A percentile compares a stretch with the other conserved stretches of the same genome.
phyloP scores from a whole-genome alignment of 495 filamentous ascomycete species.

The Xylaria telfairii region DNA sequence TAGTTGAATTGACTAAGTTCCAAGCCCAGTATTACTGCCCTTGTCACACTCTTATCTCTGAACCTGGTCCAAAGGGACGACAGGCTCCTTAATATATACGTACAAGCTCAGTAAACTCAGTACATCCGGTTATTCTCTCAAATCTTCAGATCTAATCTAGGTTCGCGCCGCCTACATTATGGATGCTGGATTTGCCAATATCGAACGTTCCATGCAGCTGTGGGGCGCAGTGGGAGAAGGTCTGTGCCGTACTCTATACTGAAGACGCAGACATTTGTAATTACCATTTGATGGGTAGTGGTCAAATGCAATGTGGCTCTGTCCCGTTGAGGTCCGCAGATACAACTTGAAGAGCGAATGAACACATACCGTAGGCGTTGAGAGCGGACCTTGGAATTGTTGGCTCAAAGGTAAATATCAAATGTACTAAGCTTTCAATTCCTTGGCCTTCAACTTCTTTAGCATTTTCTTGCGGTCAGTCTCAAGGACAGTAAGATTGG shows the following conservation, averaged over 20 bases:
- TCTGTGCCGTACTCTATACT: not conserved
- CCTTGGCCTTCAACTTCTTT: not conserved
- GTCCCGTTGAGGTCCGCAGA: not conserved
- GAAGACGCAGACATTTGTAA: not conserved
- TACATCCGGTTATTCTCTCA: not conserved
- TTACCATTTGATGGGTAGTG: conserved; percentile 1
- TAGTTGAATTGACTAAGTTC: too few relatives aligned
- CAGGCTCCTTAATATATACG: not conserved
- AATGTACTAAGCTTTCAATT: not conserved
- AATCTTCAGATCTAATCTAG: not conserved
- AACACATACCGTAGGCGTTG: not conserved
- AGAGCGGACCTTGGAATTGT: not conserved
- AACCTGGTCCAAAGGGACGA: not conserved
- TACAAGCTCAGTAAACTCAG: not conserved
- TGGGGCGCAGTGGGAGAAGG: not conserved
- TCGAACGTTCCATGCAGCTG: not conserved
- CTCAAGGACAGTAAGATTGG: not conserved
- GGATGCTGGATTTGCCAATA: not conserved
- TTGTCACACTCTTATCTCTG: too few relatives aligned
- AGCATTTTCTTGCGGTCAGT: not conserved
- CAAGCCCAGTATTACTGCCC: too few relatives aligned
- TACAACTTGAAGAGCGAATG: not conserved
- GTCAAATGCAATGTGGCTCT: not conserved
- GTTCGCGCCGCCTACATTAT: not conserved
- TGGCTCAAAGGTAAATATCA: conserved; percentile 4